Evolutionary conservation across 2,329 filamentous ascomycete species (phyloP).

Genomic region (Penicillium sp.): DNA sequence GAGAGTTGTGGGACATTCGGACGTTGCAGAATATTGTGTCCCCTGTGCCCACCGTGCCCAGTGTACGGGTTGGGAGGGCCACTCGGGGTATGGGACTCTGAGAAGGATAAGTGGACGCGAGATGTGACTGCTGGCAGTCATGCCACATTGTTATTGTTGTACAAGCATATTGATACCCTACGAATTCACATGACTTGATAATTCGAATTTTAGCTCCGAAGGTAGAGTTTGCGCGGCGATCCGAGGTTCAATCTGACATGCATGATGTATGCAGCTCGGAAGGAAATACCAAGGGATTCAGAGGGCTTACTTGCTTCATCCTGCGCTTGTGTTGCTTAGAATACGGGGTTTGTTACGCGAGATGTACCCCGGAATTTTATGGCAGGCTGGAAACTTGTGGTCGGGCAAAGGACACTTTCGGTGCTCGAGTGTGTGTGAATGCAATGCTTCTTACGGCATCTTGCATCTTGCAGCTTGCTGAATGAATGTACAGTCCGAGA

Average conservation of each 20-base stretch:
- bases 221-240: neutral
- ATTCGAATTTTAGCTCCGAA: neutral
- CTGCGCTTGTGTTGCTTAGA: neutral
- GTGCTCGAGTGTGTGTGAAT: neutral
- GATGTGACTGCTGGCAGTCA: neutral
- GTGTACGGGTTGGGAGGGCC: constrained; percentile 1
- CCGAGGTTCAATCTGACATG: constrained; percentile 1
- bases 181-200: neutral
- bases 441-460: neutral
- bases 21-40: constrained; percentile 8
- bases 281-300: neutral
- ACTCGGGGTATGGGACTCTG: constrained; percentile 8
- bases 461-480: neutral
- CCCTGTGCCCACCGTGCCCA: neutral
- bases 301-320: neutral
- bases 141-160: neutral
- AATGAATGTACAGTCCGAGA: neutral
- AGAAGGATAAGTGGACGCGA: neutral
- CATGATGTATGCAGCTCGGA: neutral
- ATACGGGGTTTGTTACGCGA: neutral
- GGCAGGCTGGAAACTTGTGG: neutral
- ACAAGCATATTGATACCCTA: neutral
- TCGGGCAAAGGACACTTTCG: neutral
- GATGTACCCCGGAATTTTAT: neutral
- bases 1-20: constrained; percentile 13